A percentile compares a stretch with the other conserved stretches of the same genome.
phyloP scores from a whole-genome alignment of 345 rosid genomes.

The Salix koriyanagi region DNA sequence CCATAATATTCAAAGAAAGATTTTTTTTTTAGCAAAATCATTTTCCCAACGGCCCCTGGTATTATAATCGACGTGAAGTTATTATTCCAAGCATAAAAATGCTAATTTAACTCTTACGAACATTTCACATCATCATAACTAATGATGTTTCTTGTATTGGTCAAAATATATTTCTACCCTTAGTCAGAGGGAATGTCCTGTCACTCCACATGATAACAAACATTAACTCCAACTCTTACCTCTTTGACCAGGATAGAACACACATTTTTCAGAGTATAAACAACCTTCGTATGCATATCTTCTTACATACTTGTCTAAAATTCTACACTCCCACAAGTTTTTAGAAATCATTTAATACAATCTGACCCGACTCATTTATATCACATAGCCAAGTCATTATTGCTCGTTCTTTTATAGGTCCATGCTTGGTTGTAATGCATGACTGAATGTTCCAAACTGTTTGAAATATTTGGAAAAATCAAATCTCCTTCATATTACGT shows the following conservation, averaged over 20 bases:
- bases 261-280: neutral
- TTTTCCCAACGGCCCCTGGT: too few relatives aligned
- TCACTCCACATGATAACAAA: neutral
- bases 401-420: too few relatives aligned
- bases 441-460: too few relatives aligned
- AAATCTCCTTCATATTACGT: too few relatives aligned
- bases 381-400: neutral
- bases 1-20: too few relatives aligned
- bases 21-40: too few relatives aligned
- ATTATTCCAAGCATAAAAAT: neutral
- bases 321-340: too few relatives aligned
- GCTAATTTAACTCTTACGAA: neutral
- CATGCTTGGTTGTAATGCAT: too few relatives aligned
- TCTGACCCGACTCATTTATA: neutral
- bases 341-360: too few relatives aligned
- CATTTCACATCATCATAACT: neutral
- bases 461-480: too few relatives aligned
- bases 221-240: conserved; percentile 9
- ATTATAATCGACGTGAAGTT: too few relatives aligned
- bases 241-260: neutral
- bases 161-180: conserved; percentile 15
- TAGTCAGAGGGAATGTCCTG: conserved; percentile 7
- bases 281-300: neutral
- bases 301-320: too few relatives aligned
- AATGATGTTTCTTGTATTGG: neutral